Evolutionary conservation across 1,284 basidiomycete genomes (phyloP).

Genomic region (Pseudozyma sp.): DNA sequence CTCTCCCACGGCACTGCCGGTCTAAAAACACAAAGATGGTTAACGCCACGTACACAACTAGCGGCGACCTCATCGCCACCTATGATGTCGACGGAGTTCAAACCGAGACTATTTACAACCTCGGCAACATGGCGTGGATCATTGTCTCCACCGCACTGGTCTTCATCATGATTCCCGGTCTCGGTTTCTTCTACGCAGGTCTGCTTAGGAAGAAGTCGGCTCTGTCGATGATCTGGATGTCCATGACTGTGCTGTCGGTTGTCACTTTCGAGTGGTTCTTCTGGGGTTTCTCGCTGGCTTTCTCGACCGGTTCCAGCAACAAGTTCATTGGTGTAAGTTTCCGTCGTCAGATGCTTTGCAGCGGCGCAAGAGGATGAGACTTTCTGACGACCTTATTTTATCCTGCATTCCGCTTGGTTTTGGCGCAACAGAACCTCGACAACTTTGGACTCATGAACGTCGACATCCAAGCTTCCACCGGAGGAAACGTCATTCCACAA

Average conservation of each 20-base stretch:
- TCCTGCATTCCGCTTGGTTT: no score
- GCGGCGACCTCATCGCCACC: conserved; percentile 35
- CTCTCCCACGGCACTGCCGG: neutral
- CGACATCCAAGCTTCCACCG: conserved; percentile 77
- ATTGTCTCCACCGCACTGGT: conserved; percentile 73
- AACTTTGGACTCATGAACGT: conserved; percentile 88
- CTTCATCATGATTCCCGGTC: conserved; percentile 86
- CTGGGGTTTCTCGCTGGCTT: conserved; percentile 70
- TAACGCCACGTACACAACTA: conserved; percentile 36
- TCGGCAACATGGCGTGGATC: conserved; percentile 74
- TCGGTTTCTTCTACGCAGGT: conserved; percentile 85
- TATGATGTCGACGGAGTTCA: conserved; percentile 15
- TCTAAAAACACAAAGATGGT: conserved; percentile 33
- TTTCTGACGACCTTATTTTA: neutral
- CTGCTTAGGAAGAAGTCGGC: conserved; percentile 86
- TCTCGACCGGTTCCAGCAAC: conserved; percentile 69
- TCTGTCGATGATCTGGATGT: conserved; percentile 88
- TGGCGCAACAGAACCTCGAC: conserved; percentile 72
- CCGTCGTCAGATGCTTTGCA: neutral
- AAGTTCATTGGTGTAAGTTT: conserved; percentile 71
- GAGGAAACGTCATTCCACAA: conserved; percentile 74
- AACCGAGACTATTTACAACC: conserved; percentile 63
- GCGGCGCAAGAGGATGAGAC: no score
- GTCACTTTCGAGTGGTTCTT: conserved; percentile 77
- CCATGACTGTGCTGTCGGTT: conserved; percentile 80